These are phyloP conservation scores for Colletotrichum gigasporum DNA, from an alignment of 2,329 filamentous ascomycete species.

Conservation along the genomic window DNA sequence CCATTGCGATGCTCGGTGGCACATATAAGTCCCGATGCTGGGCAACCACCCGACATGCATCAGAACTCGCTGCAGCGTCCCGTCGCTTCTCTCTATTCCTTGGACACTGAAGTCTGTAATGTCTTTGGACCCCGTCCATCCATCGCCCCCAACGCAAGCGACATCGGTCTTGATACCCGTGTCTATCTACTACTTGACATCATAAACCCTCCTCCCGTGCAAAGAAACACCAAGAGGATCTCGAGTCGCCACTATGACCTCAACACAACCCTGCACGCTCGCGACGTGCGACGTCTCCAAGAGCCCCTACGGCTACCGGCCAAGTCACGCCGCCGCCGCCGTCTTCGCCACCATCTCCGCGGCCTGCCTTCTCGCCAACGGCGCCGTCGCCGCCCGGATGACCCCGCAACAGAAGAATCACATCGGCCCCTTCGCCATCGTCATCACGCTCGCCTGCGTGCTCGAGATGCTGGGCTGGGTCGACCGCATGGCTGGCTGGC, in stretches of 20 bases:
- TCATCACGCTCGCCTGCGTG: slow-evolving; percentile 36
- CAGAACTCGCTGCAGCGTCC: no score
- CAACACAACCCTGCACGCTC: slow-evolving; percentile 32
- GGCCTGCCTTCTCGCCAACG: slow-evolving; percentile 31
- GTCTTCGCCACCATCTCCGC: slow-evolving; percentile 36
- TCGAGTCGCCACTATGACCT: slow-evolving; percentile 1
- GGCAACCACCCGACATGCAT: no score
- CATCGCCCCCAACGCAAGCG: no score
- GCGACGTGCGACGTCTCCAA: slow-evolving; percentile 33
- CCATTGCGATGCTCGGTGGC: no score
- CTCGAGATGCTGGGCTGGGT: slow-evolving; percentile 38
- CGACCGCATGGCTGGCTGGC: slow-evolving; percentile 34
- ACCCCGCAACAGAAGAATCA: neutral
- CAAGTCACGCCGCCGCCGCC: slow-evolving; percentile 23
- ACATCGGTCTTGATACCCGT: no score
- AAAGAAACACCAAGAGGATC: neutral
- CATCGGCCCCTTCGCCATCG: slow-evolving; percentile 32
- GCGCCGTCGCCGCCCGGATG: slow-evolving; percentile 31
- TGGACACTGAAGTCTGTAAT: no score
- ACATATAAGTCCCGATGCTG: neutral
- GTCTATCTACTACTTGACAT: no score
- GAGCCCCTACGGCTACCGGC: slow-evolving; percentile 38
- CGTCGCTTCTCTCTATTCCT: no score
- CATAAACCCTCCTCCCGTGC: no score
- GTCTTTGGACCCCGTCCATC: no score